Conservation (phyloP, 805 yeast genomes). For the Metschnikowia chrysomelidarum region DNA sequence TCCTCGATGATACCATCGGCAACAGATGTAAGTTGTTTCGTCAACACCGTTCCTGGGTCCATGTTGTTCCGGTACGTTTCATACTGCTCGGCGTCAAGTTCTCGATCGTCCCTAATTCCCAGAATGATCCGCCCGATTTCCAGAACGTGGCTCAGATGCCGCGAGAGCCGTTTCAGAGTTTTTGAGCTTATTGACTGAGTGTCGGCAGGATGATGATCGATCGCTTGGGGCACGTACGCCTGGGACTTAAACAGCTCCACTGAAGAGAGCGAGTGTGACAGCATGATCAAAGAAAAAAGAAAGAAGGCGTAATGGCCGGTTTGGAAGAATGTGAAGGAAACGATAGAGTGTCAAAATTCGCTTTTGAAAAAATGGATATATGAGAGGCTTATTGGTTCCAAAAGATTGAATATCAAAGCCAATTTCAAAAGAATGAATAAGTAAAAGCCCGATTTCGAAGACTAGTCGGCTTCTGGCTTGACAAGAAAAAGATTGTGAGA, state of each 20-base stretch:
- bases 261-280: slow-evolving; percentile 8
- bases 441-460: no score
- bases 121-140: slow-evolving; percentile 17
- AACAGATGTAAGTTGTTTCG: slow-evolving; percentile 9
- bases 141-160: slow-evolving; percentile 12
- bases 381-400: no score
- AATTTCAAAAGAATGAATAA: no score
- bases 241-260: slow-evolving; percentile 10
- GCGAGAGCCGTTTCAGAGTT: slow-evolving; percentile 9
- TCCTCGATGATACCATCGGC: slow-evolving; percentile 2
- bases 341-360: no score
- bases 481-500: no score
- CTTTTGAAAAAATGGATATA: no score
- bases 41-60: slow-evolving; percentile 15
- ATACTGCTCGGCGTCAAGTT: slow-evolving; percentile 15
- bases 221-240: slow-evolving; percentile 9
- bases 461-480: no score
- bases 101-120: slow-evolving; percentile 19
- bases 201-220: slow-evolving; percentile 4
- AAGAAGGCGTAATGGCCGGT: no score
- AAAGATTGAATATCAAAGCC: no score
- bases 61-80: slow-evolving; percentile 11
- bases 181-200: slow-evolving; percentile 9
- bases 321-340: no score
- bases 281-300: slow-evolving; percentile 3